Base-by-base conservation (phyloP, 192 early-diverging fungal genomes). In the Jimgerdemannia flammicorona region DNA sequence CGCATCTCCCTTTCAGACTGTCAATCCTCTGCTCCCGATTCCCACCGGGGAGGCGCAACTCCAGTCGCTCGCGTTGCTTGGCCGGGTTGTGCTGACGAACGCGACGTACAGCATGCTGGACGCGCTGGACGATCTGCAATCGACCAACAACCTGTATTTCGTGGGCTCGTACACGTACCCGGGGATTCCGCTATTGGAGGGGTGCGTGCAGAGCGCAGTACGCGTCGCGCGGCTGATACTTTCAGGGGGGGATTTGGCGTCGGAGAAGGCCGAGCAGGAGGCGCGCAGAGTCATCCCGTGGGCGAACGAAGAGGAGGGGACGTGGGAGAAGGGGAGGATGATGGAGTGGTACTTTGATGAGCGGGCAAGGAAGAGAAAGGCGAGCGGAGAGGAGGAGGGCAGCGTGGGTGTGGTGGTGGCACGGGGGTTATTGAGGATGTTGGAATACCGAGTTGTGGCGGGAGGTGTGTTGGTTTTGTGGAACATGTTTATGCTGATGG, bases 141-240 rank as follows among this genome's bases (percentile, higher is more conserved):
- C 84, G 19, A 68, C 77, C 19, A 64, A 74, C 29, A 76, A 76
- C 3, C 69, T 89, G n/a, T 90, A 85, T 84, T 72, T 90, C 40
- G 89, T 90, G 3, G 89, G 89, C 43, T 78, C 85, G 7, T 91
- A 91, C 67, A 81, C 85, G 8, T 81, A 86, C 72, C 89, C 88
- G 1, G 89, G 89, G 41, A 84, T 91, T 40, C 89, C 88, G 7
- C 76, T 91, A 29, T 75, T 91, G 3, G 89, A 91, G 49, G 89
- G 89, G 1, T 91, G 89, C 54, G 89, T 91, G 43, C 80, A 86
- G 18, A 83, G 84, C 3, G 84, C 88, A 0, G 74, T 86, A 3
- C 86, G 87, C 11, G 89, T 87, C n/a, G 29, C 29, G 29, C 29
- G 29, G 29, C 29, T 29, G 29, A 29, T 29, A 29, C 29, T 29